Conservation (phyloP, 176 grass and related monocot genomes). For the Avena insularis region DNA sequence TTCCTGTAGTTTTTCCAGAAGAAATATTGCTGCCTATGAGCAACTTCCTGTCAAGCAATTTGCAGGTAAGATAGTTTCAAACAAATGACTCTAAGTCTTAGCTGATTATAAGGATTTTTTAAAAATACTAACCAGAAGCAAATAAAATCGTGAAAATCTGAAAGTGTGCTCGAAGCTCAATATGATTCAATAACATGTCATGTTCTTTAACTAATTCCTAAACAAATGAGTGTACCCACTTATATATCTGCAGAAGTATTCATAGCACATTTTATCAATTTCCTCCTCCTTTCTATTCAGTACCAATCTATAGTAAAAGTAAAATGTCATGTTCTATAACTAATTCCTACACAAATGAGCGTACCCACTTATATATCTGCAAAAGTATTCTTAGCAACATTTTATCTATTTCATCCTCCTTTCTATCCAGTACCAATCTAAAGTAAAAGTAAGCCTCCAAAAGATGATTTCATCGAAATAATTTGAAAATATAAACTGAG, state of each 20-base stretch:
- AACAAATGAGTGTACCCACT: background rate
- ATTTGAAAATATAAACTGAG: slow-evolving; percentile 4
- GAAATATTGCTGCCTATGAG: slow-evolving; percentile 95
- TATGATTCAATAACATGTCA: background rate
- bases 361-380: slow-evolving; percentile 1
- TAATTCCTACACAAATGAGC: slow-evolving; percentile 10
- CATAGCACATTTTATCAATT: background rate
- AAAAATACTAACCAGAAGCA: background rate
- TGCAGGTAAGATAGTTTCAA: slow-evolving; percentile 25
- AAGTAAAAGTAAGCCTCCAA: slow-evolving; percentile 1
- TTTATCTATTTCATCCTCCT: background rate
- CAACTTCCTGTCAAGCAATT: slow-evolving; percentile 80
- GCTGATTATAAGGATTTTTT: background rate
- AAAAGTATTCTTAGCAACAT: background rate
- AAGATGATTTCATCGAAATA: background rate
- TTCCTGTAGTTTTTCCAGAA: slow-evolving; percentile 99
- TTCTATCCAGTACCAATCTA: background rate
- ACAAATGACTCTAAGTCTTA: background rate
- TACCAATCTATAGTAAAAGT: slow-evolving; percentile 14
- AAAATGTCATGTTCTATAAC: slow-evolving; percentile 26
- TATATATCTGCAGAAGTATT: background rate
- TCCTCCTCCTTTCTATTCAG: background rate
- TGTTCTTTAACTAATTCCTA: slow-evolving; percentile 24
- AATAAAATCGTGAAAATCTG: slow-evolving; percentile 4
- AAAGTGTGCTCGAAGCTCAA: background rate